These are phyloP conservation scores for Cyberlindnera maritima DNA, from an alignment of 805 yeast genomes.

Conservation along the genomic window DNA sequence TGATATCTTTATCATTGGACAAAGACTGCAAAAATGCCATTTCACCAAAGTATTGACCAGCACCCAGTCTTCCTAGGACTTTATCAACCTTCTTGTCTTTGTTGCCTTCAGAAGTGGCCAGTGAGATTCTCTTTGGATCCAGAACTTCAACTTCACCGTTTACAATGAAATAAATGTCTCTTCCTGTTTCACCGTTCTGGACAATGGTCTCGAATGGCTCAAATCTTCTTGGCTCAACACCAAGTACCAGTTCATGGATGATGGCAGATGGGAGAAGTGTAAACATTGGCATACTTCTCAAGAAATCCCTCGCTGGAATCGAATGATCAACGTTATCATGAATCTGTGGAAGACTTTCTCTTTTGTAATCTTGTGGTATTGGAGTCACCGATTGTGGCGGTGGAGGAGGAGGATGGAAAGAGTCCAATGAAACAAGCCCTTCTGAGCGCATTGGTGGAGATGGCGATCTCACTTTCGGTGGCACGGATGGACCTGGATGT, in stretches of 20 bases:
- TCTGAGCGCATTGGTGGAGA: slow-evolving; percentile 10
- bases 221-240: slow-evolving; percentile 53
- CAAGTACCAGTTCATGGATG: slow-evolving; percentile 61
- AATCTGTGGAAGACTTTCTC: slow-evolving; percentile 20
- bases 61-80: slow-evolving; percentile 54
- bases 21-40: slow-evolving; percentile 61
- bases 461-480: slow-evolving; percentile 28
- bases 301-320: slow-evolving; percentile 54
- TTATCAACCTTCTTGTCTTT: slow-evolving; percentile 32
- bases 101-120: slow-evolving; percentile 19
- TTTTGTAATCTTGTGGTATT: too few relatives aligned
- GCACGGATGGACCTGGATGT: slow-evolving; percentile 40
- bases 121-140: slow-evolving; percentile 33
- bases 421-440: background rate
- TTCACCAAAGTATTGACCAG: slow-evolving; percentile 74
- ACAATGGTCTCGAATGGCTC: slow-evolving; percentile 60
- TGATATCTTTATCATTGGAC: slow-evolving; percentile 25
- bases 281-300: slow-evolving; percentile 58
- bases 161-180: slow-evolving; percentile 65
- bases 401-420: background rate
- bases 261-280: slow-evolving; percentile 53
- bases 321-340: slow-evolving; percentile 49
- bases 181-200: slow-evolving; percentile 55
- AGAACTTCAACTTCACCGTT: slow-evolving; percentile 72
- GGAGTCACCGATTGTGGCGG: too few relatives aligned